A percentile compares a stretch with the other conserved stretches of the same genome.
Conservation (phyloP, 352 stramenopile genomes). For the Phytopythium montanum region DNA sequence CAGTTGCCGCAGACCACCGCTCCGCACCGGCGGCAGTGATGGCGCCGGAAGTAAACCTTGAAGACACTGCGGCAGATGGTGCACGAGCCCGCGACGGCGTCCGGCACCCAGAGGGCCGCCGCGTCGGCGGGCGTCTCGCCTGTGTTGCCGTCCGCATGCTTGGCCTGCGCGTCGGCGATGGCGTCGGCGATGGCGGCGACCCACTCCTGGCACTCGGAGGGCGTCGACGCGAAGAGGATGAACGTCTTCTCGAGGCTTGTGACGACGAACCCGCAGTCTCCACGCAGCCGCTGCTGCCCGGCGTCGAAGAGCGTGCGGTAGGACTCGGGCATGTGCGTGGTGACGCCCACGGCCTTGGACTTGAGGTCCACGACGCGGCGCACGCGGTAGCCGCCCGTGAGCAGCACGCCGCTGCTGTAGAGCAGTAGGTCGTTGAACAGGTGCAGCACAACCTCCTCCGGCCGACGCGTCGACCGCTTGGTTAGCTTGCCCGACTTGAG, state of each 20-base stretch:
- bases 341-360: conserved; percentile 70
- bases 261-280: conserved; percentile 71
- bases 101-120: conserved; percentile 73
- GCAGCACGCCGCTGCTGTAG: conserved; percentile 65
- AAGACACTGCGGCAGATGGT: conserved; percentile 66
- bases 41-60: conserved; percentile 71
- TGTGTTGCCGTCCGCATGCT: conserved; percentile 17
- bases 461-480: conserved; percentile 82
- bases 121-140: conserved; percentile 51
- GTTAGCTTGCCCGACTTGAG: conserved; percentile 66
- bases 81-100: conserved; percentile 59
- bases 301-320: conserved; percentile 48
- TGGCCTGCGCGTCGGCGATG: conserved; percentile 46
- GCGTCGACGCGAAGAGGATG: conserved; percentile 60
- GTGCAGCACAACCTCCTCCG: conserved; percentile 81
- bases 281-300: conserved; percentile 28
- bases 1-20: conserved; percentile 77
- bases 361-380: conserved; percentile 66
- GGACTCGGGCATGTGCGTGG: conserved; percentile 45
- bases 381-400: conserved; percentile 70
- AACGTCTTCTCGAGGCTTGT: conserved; percentile 83
- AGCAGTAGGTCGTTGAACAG: conserved; percentile 86
- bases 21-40: conserved; percentile 81
- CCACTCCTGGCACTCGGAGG: conserved; percentile 48
- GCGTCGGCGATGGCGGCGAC: conserved; percentile 47